These are phyloP conservation scores for Leccinellum rugosiceps DNA, from an alignment of 768 basidiomycete species.

Conservation along the genomic window DNA sequence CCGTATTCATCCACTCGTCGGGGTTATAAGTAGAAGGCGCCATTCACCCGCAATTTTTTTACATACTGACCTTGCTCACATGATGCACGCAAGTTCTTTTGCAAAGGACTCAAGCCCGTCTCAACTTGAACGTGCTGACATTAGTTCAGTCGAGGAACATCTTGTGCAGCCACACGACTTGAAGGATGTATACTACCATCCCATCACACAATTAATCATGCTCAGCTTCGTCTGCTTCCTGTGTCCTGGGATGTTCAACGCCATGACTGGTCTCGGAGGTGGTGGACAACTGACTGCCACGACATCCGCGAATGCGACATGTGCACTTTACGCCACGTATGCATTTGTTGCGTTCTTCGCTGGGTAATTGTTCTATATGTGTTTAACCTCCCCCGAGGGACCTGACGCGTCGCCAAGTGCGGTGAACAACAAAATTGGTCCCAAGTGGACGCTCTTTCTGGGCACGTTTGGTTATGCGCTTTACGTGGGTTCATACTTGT, in stretches of 20 bases:
- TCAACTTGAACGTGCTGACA: background rate
- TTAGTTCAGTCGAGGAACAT: constrained; percentile 17
- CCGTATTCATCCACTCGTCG: background rate
- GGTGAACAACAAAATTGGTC: constrained; percentile 74
- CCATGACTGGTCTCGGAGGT: constrained; percentile 72
- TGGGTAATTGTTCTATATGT: constrained; percentile 42
- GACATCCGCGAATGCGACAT: constrained; percentile 68
- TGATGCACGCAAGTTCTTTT: background rate
- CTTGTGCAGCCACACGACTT: constrained; percentile 47
- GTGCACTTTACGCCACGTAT: constrained; percentile 61
- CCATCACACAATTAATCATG: constrained; percentile 56
- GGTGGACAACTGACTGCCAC: constrained; percentile 67
- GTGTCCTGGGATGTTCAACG: constrained; percentile 66
- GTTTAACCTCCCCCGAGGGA: background rate
- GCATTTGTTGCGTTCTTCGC: constrained; percentile 59
- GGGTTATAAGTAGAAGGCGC: constrained; percentile 5
- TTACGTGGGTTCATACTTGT: constrained; percentile 73
- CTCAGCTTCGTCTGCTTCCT: constrained; percentile 66
- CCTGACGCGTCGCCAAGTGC: constrained; percentile 41
- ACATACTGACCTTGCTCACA: background rate
- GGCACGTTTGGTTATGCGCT: constrained; percentile 73
- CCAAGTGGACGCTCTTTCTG: constrained; percentile 64
- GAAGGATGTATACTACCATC: constrained; percentile 55
- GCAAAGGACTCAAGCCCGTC: constrained; percentile 1
- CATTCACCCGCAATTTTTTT: background rate